These are phyloP conservation scores for Zasmidium cellare DNA, from an alignment of 2,329 filamentous ascomycete genomes.

Conservation along the genomic window DNA sequence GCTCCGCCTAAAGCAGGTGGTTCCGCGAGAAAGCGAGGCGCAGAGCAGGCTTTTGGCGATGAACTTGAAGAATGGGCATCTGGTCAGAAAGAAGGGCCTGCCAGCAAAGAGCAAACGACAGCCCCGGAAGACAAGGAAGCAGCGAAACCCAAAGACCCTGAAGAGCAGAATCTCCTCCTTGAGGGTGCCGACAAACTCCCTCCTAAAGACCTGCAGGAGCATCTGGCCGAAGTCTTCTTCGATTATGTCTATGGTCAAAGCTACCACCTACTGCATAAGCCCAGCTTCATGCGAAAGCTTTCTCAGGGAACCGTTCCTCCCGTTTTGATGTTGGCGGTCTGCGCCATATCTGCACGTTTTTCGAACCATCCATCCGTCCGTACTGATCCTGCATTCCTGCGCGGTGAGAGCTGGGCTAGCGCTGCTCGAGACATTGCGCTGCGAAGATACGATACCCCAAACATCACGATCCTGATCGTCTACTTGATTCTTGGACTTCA, in stretches of 20 bases:
- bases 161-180: conserved; percentile 73
- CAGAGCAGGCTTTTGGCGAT: conserved; percentile 82
- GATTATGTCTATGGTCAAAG: conserved; percentile 94
- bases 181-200: conserved; percentile 85
- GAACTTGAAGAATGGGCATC: conserved; percentile 78
- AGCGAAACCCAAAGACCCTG: conserved; percentile 50
- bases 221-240: conserved; percentile 92
- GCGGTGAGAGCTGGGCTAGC: conserved; percentile 87
- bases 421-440: conserved; percentile 85
- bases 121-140: conserved; percentile 8
- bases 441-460: conserved; percentile 88
- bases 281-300: conserved; percentile 90
- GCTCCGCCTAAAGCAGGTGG: conserved; percentile 56
- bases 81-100: conserved; percentile 42
- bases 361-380: conserved; percentile 82
- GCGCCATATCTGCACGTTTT: conserved; percentile 92
- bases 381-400: conserved; percentile 75
- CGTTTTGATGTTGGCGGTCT: conserved; percentile 89
- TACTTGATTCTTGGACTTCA: conserved; percentile 86
- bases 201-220: conserved; percentile 83
- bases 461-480: conserved; percentile 92
- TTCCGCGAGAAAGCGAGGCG: conserved; percentile 71
- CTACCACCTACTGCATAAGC: conserved; percentile 92
- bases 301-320: conserved; percentile 80
- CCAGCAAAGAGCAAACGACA: conserved; percentile 32